Evolutionary conservation across 805 yeast genomes (phyloP).

Genomic region (Lachancea nothofagi): DNA sequence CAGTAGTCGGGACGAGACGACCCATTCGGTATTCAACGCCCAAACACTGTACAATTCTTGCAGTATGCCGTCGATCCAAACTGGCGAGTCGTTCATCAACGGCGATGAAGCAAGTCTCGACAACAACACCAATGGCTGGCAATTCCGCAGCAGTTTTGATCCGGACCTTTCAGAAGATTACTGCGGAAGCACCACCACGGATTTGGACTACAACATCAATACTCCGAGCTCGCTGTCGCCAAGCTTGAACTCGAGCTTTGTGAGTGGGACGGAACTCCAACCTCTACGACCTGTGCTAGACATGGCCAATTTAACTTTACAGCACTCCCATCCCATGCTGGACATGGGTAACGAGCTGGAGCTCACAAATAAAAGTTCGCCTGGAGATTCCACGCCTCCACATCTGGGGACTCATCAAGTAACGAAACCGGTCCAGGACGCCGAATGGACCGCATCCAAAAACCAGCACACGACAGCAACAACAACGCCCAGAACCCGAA

Average conservation of each 20-base stretch:
- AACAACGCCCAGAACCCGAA: neutral
- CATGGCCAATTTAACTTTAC: neutral
- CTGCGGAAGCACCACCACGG: neutral
- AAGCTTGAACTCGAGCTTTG: neutral
- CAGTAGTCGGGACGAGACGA: neutral
- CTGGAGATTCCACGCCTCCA: neutral
- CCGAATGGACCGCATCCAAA: too few relatives aligned
- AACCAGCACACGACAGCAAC: neutral
- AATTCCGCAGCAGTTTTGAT: neutral
- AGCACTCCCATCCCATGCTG: neutral
- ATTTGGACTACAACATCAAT: neutral
- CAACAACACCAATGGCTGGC: neutral
- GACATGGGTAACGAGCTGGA: constrained; percentile 1
- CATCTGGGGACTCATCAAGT: too few relatives aligned
- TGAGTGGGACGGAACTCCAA: neutral
- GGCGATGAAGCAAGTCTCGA: neutral
- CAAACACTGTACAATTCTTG: too few relatives aligned
- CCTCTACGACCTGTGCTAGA: constrained; percentile 1
- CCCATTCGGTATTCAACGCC: neutral
- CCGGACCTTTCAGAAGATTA: neutral
- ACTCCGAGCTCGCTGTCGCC: neutral
- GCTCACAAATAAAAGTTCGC: neutral
- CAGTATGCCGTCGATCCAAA: too few relatives aligned
- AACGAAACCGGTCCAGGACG: too few relatives aligned
- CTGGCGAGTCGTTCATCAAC: neutral